Evolutionary conservation across 208 protist species (phyloP), one percentile per base, ranked within the genome.

Genomic region (Acanthamoeba lenticulata): DNA sequence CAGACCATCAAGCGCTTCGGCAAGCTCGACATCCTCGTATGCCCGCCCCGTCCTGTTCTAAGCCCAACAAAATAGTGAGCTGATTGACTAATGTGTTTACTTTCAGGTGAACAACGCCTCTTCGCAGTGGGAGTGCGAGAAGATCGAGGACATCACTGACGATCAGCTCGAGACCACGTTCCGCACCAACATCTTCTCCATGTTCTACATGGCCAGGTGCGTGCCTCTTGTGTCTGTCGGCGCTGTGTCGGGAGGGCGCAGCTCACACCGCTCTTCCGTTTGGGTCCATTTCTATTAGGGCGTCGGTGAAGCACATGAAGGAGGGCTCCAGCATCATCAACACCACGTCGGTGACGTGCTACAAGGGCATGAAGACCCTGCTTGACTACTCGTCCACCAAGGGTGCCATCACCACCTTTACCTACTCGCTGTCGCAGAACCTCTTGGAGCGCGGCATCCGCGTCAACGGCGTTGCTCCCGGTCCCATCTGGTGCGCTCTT

Each of bases 391-490:
- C 93, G 34, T 24, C 88, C n/a, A 96, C 96, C 11, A 97, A 97
- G 32, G 94, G 95, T 55, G 96, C 96, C 42, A 97, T 96, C 40
- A 60, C 85, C 9, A 69, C 93, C 6, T 95, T 97, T 27, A 97
- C 96, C 32, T n/a, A 67, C 49, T 96, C 95, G 21, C 83, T 97
- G 11, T 11, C 96, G 3, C 65, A 69, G 24, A 92, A 94, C 52
- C 49, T 97, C 11, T 69, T 93, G n/a, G n/a, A 38, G 0, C 77
- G 81, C 32, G 94, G 94, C 36, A 97, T 97, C 34, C 89, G 95
- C n/a, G 96, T 97, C 24, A 97, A 97, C 77, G 55, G 74, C 79
- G 96, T 97, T 65, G 96, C 96, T 24, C 95, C 95, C 27, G 95
- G 95, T 40, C 95, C 95, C 24, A 95, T 97, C 4, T 97, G n/a